Base-by-base conservation (phyloP, 495 filamentous ascomycete genomes). In the Hypomontagnella monticulosa region DNA sequence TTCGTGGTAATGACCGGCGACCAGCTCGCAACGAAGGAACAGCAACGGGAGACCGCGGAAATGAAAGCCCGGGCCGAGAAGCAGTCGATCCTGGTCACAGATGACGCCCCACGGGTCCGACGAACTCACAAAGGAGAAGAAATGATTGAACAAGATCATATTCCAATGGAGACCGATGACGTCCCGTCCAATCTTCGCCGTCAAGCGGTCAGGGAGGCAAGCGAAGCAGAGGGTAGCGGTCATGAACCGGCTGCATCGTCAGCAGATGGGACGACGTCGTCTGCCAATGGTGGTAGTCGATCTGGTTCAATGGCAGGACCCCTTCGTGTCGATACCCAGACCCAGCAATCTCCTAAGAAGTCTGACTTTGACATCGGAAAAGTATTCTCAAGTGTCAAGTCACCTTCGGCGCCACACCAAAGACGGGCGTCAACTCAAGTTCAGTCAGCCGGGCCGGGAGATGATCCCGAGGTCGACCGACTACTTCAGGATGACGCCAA, bases 101-200 rank as follows among this genome's bases (percentile, higher is more conserved):
- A 96, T 36, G 88, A 93, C 66, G 87, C 86, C 0, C 95, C 94
- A 5, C 87, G 93, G 3, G 90, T 97, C 56, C 85, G 93, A 68
- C 88, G 90, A 64, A 97, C 94, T 1, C 95, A 98, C 74, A 99
- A 97, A 75, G 95, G 95, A 27, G 93, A 97, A 58, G 95, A 99
- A 71, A 58, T 96, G 11, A 85, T 99, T 34, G 92, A 91, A 50
- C 88, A 90, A 32, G 91, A 84, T 16, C 66, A 63, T 53, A 67
- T 75, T 57, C 54, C 66, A 15, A 61, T 47, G 32, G 62, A 74
- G 0, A 72, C 60, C 40, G 78, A 81, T 10, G 79, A 78, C 5
- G 71, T 66, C 4, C 76, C 78, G 6, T 78, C 81, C 3, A 72
- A 73, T 9, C 72, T 76, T 18, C 78, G 79, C 3, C 73, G 75